Conservation (phyloP, 768 basidiomycete genomes). For the Rhodosporidiobolus sp. region DNA sequence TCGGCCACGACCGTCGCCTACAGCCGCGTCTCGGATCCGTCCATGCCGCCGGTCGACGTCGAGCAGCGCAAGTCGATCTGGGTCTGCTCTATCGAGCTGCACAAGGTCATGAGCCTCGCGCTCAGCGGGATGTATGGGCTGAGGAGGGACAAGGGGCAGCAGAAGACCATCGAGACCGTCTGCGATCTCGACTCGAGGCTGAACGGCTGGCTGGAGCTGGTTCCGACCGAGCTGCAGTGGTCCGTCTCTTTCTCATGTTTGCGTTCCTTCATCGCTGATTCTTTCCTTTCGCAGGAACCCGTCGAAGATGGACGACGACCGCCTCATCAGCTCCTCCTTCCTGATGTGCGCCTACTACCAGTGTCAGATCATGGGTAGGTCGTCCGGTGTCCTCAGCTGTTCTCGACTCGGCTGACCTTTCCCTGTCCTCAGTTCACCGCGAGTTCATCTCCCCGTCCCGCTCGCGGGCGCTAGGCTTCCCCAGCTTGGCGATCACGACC, state of each 20-base stretch:
- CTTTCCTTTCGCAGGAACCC: constrained; percentile 55
- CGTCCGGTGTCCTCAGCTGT: no score
- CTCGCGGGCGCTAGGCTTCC: constrained; percentile 49
- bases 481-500: constrained; percentile 73
- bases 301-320: constrained; percentile 54
- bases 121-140: constrained; percentile 8
- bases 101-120: constrained; percentile 7
- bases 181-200: constrained; percentile 21
- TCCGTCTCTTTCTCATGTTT: background rate
- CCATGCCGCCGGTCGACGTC: no score
- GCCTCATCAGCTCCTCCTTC: constrained; percentile 61
- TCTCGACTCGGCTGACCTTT: background rate
- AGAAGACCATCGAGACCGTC: constrained; percentile 12
- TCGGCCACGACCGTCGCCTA: no score
- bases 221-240: constrained; percentile 31
- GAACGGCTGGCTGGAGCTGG: constrained; percentile 29
- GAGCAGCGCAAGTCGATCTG: background rate
- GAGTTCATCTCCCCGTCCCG: constrained; percentile 59
- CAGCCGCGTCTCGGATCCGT: no score
- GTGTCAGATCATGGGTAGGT: constrained; percentile 36
- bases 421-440: constrained; percentile 58
- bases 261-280: no score
- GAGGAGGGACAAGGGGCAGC: background rate
- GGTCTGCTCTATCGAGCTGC: background rate
- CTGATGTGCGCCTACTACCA: constrained; percentile 64